Percentiles rank a stretch among this genome's conserved stretches.
Conservation (phyloP, 345 rosid species). For the Bruguiera gymnorhiza region DNA sequence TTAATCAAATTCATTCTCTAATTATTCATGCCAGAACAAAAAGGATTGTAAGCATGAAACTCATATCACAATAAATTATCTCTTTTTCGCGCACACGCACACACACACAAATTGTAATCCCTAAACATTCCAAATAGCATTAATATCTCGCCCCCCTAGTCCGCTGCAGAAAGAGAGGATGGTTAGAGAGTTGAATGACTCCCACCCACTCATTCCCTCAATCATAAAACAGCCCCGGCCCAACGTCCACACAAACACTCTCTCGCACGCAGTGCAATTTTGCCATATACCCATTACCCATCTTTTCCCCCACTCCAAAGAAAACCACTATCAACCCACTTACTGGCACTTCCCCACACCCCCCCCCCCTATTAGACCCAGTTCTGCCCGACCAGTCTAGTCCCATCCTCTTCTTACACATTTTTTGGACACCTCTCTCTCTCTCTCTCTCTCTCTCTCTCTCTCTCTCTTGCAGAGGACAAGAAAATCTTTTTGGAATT, state of each 20-base stretch:
- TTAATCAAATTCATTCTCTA: too few species aligned
- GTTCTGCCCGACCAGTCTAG: conserved; percentile 30
- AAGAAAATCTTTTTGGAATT: background rate
- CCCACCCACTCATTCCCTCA: conserved; percentile 63
- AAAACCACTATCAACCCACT: conserved; percentile 11
- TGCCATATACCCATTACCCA: background rate
- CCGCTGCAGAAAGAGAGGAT: conserved; percentile 44
- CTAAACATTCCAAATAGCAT: conserved; percentile 45
- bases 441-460: conserved; percentile 30
- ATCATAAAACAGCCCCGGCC: conserved; percentile 28
- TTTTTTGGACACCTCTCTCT: conserved; percentile 17
- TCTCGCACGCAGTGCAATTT: conserved; percentile 17
- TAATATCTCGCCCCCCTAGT: conserved; percentile 45
- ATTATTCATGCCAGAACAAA: too few species aligned
- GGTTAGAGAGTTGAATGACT: conserved; percentile 25
- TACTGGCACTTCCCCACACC: background rate
- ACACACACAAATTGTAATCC: background rate
- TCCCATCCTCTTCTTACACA: conserved; percentile 28
- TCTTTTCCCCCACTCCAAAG: background rate
- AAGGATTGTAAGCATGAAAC: too few species aligned
- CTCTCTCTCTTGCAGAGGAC: conserved; percentile 8
- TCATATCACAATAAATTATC: background rate
- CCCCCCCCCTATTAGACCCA: background rate
- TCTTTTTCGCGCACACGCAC: background rate
- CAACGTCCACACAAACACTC: conserved; percentile 12